Percentiles rank a stretch among this genome's conserved stretches.
Evolutionary conservation across 495 filamentous ascomycete species (phyloP).

Genomic region (Trichoderma orchidacearum): DNA sequence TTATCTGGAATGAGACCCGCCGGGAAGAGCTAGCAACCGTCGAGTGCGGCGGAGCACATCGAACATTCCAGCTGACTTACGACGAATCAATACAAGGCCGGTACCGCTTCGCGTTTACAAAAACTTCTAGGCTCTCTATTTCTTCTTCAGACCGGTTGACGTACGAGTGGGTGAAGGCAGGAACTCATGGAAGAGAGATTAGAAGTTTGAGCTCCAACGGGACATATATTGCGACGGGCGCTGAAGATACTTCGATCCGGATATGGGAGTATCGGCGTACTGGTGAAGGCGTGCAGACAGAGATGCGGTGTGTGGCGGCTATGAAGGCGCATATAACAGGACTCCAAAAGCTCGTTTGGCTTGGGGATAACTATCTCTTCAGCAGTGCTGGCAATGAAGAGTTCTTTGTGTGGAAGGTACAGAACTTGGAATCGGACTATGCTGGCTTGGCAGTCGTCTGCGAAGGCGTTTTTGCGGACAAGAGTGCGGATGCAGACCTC

Average conservation of each 20-base stretch:
- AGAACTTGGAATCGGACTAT: constrained; percentile 32
- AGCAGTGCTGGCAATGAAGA: constrained; percentile 80
- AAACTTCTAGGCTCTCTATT: constrained; percentile 37
- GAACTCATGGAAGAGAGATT: constrained; percentile 81
- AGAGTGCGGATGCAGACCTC: constrained; percentile 51
- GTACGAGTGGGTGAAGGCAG: constrained; percentile 30
- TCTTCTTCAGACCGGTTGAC: constrained; percentile 32
- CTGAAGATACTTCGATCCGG: constrained; percentile 78
- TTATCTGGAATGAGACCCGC: constrained; percentile 61
- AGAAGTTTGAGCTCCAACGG: constrained; percentile 51
- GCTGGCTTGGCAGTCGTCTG: constrained; percentile 43
- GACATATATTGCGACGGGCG: constrained; percentile 60
- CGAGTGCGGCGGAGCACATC: constrained; percentile 72
- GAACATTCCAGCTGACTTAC: constrained; percentile 52
- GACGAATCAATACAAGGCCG: constrained; percentile 12
- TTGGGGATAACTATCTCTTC: constrained; percentile 54
- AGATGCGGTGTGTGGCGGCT: constrained; percentile 41
- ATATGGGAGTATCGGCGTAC: constrained; percentile 35
- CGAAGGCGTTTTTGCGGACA: constrained; percentile 46
- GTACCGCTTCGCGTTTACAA: constrained; percentile 39
- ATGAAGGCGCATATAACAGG: constrained; percentile 67
- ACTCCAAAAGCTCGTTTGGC: constrained; percentile 71
- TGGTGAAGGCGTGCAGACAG: background rate
- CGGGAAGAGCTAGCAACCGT: constrained; percentile 52
- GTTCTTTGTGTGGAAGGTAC: constrained; percentile 70